phyloP scores from a whole-genome alignment of 1,139 yeast species.

The Lodderomyces beijingensis region DNA sequence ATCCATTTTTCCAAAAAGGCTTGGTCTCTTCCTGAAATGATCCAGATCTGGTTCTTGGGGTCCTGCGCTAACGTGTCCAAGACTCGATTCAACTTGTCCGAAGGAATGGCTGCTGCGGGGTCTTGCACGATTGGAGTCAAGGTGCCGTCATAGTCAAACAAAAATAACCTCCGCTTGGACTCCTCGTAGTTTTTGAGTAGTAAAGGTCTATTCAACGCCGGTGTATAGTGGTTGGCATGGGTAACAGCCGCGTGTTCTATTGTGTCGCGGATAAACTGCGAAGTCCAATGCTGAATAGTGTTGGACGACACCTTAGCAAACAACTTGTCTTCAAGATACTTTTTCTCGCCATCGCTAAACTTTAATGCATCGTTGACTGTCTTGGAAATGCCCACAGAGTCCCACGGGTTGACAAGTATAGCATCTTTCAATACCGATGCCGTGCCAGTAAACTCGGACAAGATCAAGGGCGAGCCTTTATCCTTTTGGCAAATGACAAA shows the following conservation, averaged over 20 bases:
- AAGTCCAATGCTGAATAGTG: constrained; percentile 81
- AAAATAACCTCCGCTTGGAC: constrained; percentile 68
- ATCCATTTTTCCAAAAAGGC: constrained; percentile 85
- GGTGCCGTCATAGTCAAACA: constrained; percentile 97
- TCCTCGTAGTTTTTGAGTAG: constrained; percentile 55
- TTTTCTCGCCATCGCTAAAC: constrained; percentile 42
- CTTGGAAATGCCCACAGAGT: constrained; percentile 86
- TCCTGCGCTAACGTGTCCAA: constrained; percentile 63
- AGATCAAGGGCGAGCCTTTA: constrained; percentile 67
- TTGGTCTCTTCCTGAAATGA: constrained; percentile 94
- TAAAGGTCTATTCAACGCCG: constrained; percentile 74
- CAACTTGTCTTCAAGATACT: constrained; percentile 45
- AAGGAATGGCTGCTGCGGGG: constrained; percentile 98
- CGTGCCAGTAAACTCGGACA: constrained; percentile 93
- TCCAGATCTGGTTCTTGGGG: constrained; percentile 86
- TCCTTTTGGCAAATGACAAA: constrained; percentile 83
- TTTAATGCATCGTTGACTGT: constrained; percentile 67
- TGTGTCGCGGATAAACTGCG: constrained; percentile 53
- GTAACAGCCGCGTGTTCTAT: constrained; percentile 45
- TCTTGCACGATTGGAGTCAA: constrained; percentile 92
- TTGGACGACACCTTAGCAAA: constrained; percentile 63
- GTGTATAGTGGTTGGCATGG: constrained; percentile 61
- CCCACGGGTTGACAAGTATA: constrained; percentile 93
- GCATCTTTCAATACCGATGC: constrained; percentile 78
- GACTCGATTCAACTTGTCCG: constrained; percentile 61